phyloP scores from a whole-genome alignment of 345 rosid genomes.

The Hevea brasiliensis region DNA sequence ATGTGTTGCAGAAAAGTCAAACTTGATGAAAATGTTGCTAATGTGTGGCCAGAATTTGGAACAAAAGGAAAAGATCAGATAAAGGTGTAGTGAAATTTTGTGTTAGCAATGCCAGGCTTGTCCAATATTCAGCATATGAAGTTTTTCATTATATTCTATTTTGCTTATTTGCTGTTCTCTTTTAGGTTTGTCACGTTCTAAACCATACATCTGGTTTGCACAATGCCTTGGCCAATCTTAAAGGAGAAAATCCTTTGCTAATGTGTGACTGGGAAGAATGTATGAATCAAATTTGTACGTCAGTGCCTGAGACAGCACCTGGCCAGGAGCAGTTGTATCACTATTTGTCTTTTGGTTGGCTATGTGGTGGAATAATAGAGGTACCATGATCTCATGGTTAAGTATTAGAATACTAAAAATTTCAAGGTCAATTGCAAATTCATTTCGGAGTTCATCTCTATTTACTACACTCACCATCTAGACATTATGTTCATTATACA shows the following conservation, averaged over 20 bases:
- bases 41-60: slow-evolving; percentile 84
- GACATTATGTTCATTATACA: not conserved
- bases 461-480: not conserved
- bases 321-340: too few relatives aligned
- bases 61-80: slow-evolving; percentile 68
- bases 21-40: slow-evolving; percentile 71
- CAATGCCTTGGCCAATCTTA: too few relatives aligned
- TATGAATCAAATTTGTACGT: too few relatives aligned
- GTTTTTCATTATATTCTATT: slow-evolving; percentile 8
- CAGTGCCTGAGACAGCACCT: too few relatives aligned
- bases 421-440: not conserved
- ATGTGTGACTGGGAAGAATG: too few relatives aligned
- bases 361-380: slow-evolving; percentile 96
- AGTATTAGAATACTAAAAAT: not conserved
- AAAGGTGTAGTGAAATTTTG: slow-evolving; percentile 55
- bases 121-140: slow-evolving; percentile 16
- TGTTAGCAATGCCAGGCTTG: slow-evolving; percentile 3
- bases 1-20: slow-evolving; percentile 70
- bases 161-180: slow-evolving; percentile 19
- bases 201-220: too few relatives aligned
- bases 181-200: too few relatives aligned
- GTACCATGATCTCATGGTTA: slow-evolving; percentile 41
- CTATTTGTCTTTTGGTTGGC: slow-evolving; percentile 84
- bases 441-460: not conserved
- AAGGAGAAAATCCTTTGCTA: too few relatives aligned